Evolutionary conservation across 148 eudicot species (phyloP).

Genomic region (Rhododendron molle): DNA sequence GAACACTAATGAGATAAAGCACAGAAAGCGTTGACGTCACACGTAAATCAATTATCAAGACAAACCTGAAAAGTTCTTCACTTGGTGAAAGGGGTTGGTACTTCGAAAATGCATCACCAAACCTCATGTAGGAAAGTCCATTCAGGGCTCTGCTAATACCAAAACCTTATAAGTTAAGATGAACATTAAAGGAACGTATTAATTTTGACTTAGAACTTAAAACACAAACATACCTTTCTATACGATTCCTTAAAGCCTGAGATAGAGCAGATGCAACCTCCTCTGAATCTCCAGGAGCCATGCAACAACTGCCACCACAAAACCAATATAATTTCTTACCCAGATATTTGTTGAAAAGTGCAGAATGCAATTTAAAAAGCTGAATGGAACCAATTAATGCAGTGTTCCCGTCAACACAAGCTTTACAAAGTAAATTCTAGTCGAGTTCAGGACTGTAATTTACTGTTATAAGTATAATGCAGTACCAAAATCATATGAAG

Average conservation of each 20-base stretch:
- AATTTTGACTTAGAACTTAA: neutral
- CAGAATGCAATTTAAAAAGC: neutral
- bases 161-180: neutral
- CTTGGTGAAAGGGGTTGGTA: slow-evolving; percentile 57
- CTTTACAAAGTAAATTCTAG: neutral
- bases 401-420: neutral
- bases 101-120: slow-evolving; percentile 79
- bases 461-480: neutral
- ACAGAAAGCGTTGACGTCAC: neutral
- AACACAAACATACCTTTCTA: slow-evolving; percentile 59
- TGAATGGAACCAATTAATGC: neutral
- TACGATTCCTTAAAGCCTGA: slow-evolving; percentile 76
- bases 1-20: neutral
- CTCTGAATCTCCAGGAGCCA: slow-evolving; percentile 95
- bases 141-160: slow-evolving; percentile 55
- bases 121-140: slow-evolving; percentile 79
- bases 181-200: neutral
- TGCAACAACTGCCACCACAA: slow-evolving; percentile 52
- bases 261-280: slow-evolving; percentile 86
- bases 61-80: slow-evolving; percentile 83
- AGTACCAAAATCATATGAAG: neutral
- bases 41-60: neutral
- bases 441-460: neutral
- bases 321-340: neutral
- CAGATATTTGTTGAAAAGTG: neutral